Evolutionary conservation across 768 basidiomycete species (phyloP), one percentile per base, ranked within the genome.

Genomic region (Pleurotus citrinopileatus): DNA sequence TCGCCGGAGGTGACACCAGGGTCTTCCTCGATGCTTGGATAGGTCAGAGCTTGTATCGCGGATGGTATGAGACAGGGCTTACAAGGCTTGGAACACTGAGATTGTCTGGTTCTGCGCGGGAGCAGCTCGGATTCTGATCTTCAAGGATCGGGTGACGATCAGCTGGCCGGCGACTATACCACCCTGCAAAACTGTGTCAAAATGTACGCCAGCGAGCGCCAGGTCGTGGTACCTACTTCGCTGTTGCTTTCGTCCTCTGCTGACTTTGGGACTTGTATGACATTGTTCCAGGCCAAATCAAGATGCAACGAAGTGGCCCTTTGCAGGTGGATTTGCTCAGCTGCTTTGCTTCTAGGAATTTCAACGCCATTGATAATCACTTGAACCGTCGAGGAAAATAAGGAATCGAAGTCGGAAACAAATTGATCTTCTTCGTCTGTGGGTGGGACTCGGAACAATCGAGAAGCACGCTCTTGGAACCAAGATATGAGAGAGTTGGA

Each of bases 1-100:
- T 58, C 60, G 2, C 40, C 56, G 23, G 64, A 59, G 36, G 28
- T 34, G 20, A 36, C 25, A n/a, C 17, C 22, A 23, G 56, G 25
- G 37, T 57, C 52, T 37, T 47, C 34, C 54, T 69, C 67, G 53
- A 71, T 60, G 55, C 70, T 70, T 37, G 7, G 45, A n/a, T n/a
- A 42, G 36, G 20, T 13, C 7, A 19, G 8, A 28, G 36, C 5
- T 32, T 15, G 28, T 8, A 20, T 15, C 52, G 36, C 27, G 23
- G 36, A 15, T 8, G 0, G n/a, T 20, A 0, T 19, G 3, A 37
- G 13, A 13, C 19, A 15, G 42, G 22, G 58, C 69, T 45, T 25
- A 76, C 77, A 62, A 72, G 19, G 74, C 76, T 34, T 72, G 77
- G 44, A 79, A 76, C 13, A 63, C 54, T 26, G 73, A 57, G 23